A percentile compares a stretch with the other conserved stretches of the same genome.
These are phyloP conservation scores for Fusarium nodosum DNA, from an alignment of 2,329 filamentous ascomycete genomes.

Conservation along the genomic window DNA sequence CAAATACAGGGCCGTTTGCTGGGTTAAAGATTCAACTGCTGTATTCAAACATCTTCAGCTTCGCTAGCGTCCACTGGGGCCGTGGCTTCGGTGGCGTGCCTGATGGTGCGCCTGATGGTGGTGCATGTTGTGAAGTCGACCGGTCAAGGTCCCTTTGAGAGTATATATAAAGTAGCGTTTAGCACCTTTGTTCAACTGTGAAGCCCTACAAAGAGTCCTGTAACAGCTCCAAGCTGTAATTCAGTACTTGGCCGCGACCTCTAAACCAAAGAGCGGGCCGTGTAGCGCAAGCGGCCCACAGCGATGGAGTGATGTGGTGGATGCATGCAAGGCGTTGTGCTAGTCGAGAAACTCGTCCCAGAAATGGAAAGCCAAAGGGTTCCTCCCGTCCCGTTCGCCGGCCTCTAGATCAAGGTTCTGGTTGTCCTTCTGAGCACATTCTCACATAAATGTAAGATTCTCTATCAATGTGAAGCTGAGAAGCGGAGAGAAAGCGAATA, in stretches of 20 bases:
- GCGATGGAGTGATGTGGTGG: conserved; percentile 46
- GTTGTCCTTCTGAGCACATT: conserved; percentile 26
- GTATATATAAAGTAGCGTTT: conserved; percentile 32
- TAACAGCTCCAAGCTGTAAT: conserved; percentile 3
- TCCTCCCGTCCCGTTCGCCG: conserved; percentile 49
- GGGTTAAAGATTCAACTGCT: conserved; percentile 10
- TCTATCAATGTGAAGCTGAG: conserved; percentile 7
- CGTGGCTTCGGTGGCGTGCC: conserved; percentile 49
- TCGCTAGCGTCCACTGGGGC: conserved; percentile 46
- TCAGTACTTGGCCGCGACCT: conserved; percentile 28
- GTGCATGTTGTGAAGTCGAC: conserved; percentile 38
- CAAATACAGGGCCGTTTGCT: conserved; percentile 1
- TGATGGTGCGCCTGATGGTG: conserved; percentile 39
- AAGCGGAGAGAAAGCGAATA: conserved; percentile 2
- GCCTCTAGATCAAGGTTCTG: conserved; percentile 28
- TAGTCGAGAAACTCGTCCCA: conserved; percentile 46
- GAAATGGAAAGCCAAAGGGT: conserved; percentile 46
- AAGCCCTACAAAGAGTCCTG: conserved; percentile 11
- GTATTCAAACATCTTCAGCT: conserved; percentile 29
- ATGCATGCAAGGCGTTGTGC: conserved; percentile 49
- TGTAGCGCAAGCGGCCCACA: conserved; percentile 44
- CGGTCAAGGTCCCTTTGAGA: conserved; percentile 27
- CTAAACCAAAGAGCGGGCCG: conserved; percentile 20
- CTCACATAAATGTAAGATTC: conserved; percentile 4
- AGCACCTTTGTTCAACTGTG: conserved; percentile 9